phyloP scores from a whole-genome alignment of 1,284 basidiomycete genomes.

The Ceratobasidium sp. region DNA sequence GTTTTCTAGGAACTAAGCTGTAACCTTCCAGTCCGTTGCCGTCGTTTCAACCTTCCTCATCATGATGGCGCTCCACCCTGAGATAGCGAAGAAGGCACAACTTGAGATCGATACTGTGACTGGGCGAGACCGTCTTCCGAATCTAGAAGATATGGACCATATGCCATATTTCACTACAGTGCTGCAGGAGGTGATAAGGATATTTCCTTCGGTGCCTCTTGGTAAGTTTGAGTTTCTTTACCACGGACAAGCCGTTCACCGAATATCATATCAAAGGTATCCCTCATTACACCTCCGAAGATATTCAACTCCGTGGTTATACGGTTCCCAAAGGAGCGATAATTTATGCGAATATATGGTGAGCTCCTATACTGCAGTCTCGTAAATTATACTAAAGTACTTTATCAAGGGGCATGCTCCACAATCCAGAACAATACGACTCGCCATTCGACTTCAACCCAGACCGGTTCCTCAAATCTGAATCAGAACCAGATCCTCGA shows the following conservation, averaged over 20 bases:
- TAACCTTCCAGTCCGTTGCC: slow-evolving; percentile 11
- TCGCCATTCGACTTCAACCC: slow-evolving; percentile 45
- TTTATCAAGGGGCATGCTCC: slow-evolving; percentile 43
- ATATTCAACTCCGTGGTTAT: slow-evolving; percentile 33
- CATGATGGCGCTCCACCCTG: slow-evolving; percentile 45
- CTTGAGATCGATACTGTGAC: slow-evolving; percentile 38
- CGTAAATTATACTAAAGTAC: not conserved
- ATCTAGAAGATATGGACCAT: slow-evolving; percentile 10
- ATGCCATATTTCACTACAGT: slow-evolving; percentile 43
- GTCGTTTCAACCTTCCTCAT: slow-evolving; percentile 41
- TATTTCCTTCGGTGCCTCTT: slow-evolving; percentile 34
- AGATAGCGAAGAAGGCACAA: slow-evolving; percentile 19
- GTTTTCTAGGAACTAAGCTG: not conserved
- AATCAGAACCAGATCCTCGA: slow-evolving; percentile 40
- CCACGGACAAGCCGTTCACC: not conserved
- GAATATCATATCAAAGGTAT: not conserved
- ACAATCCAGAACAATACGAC: slow-evolving; percentile 45
- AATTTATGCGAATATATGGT: slow-evolving; percentile 34
- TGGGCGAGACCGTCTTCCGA: slow-evolving; percentile 35
- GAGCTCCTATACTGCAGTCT: too few relatives aligned
- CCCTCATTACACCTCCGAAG: slow-evolving; percentile 3
- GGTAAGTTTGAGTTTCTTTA: not conserved
- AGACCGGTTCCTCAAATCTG: slow-evolving; percentile 45
- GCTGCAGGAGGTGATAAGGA: slow-evolving; percentile 43
- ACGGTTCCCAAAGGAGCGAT: slow-evolving; percentile 23